Conservation (phyloP, 441 rosid genomes). For the Theobroma grandiflorum region DNA sequence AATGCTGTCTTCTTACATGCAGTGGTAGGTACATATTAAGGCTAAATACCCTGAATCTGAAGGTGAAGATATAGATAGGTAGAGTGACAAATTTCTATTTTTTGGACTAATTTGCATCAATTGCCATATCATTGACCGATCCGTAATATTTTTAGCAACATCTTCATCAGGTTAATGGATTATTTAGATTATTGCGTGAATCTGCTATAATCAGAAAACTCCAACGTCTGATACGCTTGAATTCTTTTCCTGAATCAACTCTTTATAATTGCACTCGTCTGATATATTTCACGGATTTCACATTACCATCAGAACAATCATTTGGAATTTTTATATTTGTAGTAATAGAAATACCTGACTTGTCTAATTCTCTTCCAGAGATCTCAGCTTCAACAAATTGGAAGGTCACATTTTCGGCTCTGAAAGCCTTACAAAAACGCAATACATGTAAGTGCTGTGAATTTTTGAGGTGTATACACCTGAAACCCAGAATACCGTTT, state of each 20-base stretch:
- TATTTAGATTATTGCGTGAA: conserved; percentile 7
- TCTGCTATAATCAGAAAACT: neutral
- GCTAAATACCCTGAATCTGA: neutral
- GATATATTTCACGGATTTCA: neutral
- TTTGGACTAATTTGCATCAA: neutral
- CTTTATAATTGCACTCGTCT: neutral
- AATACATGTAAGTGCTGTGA: conserved; percentile 39
- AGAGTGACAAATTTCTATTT: neutral
- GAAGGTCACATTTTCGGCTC: conserved; percentile 38
- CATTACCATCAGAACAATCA: neutral
- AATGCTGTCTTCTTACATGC: neutral
- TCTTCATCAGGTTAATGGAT: neutral
- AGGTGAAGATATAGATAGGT: neutral
- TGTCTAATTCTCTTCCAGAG: conserved; percentile 34
- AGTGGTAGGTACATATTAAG: neutral
- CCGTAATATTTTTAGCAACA: neutral
- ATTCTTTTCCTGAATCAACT: neutral
- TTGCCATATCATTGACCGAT: neutral
- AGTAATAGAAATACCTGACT: neutral
- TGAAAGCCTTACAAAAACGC: conserved; percentile 22
- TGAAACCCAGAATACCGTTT: neutral
- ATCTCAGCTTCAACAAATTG: conserved; percentile 54
- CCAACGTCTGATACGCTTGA: neutral
- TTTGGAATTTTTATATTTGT: neutral
- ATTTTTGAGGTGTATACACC: neutral